phyloP scores from a whole-genome alignment of 2,329 filamentous ascomycete species.

The Aspergillus udagawae region DNA sequence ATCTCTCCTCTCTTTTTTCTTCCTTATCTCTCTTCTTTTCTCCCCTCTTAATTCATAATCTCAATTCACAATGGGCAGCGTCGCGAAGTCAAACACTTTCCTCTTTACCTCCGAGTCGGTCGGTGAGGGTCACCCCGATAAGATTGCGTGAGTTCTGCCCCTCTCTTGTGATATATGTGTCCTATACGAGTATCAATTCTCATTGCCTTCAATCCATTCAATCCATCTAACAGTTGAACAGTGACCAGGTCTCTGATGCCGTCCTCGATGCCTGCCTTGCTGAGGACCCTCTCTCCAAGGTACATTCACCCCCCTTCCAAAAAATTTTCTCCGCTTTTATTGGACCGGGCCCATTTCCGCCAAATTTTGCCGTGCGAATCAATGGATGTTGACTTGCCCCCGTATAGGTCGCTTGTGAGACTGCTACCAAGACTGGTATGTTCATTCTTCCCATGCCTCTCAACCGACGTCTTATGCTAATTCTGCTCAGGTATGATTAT shows the following conservation, averaged over 20 bases:
- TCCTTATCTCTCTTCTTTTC: slow-evolving; percentile 9
- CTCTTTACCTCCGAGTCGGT: slow-evolving; percentile 89
- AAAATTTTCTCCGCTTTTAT: not conserved
- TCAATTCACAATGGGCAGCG: slow-evolving; percentile 57
- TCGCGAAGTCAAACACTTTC: slow-evolving; percentile 60
- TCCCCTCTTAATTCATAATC: slow-evolving; percentile 17
- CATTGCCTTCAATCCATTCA: slow-evolving; percentile 6
- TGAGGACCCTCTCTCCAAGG: slow-evolving; percentile 95
- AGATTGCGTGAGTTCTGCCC: slow-evolving; percentile 66
- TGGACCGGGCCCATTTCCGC: slow-evolving; percentile 6
- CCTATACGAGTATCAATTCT: not conserved
- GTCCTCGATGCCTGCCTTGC: slow-evolving; percentile 95
- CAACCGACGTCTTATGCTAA: slow-evolving; percentile 11
- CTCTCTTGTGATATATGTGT: not conserved
- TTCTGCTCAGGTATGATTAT: slow-evolving; percentile 69
- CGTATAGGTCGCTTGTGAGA: slow-evolving; percentile 80
- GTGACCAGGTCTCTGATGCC: slow-evolving; percentile 96
- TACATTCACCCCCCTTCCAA: slow-evolving; percentile 15
- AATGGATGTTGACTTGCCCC: slow-evolving; percentile 9
- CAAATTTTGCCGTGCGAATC: slow-evolving; percentile 3
- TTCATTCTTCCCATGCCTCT: slow-evolving; percentile 12
- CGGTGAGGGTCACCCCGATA: slow-evolving; percentile 88
- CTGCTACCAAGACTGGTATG: slow-evolving; percentile 95
- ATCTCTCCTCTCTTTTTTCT: slow-evolving; percentile 8
- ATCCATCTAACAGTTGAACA: slow-evolving; percentile 26